Base-by-base conservation (phyloP, 495 filamentous ascomycete species). In the Neurospora sp. region DNA sequence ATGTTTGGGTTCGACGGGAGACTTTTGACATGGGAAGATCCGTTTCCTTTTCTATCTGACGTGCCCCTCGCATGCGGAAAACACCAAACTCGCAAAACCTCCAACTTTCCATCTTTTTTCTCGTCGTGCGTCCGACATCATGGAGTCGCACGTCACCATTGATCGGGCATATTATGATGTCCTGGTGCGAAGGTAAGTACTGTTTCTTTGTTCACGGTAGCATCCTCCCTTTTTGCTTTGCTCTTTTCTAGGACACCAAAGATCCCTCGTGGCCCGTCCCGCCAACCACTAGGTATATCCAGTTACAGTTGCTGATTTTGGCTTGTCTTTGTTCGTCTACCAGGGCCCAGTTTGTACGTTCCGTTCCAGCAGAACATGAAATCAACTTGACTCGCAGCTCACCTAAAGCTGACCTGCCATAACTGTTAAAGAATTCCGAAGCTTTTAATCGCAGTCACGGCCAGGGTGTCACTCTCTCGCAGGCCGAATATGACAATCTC, bases 131-230 rank as follows among this genome's bases (percentile, higher is more conserved):
- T 35, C 39, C 39, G 71, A 38, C 73, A 81, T 71, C n/a, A 78
- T 77, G 77, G 71, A 73, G 59, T 77, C 75, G 4, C 44, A 14
- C 71, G 83, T 89, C 39, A 88, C 86, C 16, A 80, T 88, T 70
- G 85, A 86, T 69, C 85, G 84, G 71, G 80, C 76, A 10, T 86
- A 89, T 79, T 86, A 87, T 70, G 84, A 89, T 74, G 83, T 84
- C 69, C 78, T 88, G 48, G 70, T 88, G 20, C 84, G 85, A 74
- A 85, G 86, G 88, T 86, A 75, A 78, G 82, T 73, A 20, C n/a
- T 66, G 11, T 23, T 23, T 39, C 39, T 38, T 70, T 16, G 31
- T 66, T 9, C 27, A 18, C 16, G 54, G 54, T 66, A 10, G 14
- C 27, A 62, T 62, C 27, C 14, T 35, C 12, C 42, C 42, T 20